Evolutionary conservation across 768 basidiomycete genomes (phyloP).

Genomic region (Lentinula edodes): DNA sequence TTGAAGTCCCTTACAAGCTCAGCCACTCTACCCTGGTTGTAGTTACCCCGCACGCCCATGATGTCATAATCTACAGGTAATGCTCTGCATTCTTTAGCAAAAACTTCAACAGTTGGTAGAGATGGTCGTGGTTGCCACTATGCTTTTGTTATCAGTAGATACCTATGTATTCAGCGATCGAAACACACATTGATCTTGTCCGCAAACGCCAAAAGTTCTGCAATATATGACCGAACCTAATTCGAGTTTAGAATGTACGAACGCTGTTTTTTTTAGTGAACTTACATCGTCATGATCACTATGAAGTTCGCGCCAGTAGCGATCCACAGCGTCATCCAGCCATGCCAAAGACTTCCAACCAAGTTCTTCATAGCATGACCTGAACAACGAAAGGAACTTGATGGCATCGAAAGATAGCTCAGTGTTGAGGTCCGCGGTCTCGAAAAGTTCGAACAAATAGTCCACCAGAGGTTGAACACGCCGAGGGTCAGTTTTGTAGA

Average conservation of each 20-base stretch:
- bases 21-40: constrained; percentile 52
- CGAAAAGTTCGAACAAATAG: constrained; percentile 59
- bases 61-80: constrained; percentile 58
- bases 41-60: constrained; percentile 65
- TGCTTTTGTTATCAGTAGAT: neutral
- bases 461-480: constrained; percentile 76
- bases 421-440: constrained; percentile 67
- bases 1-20: constrained; percentile 62
- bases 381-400: constrained; percentile 62
- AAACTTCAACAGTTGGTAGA: constrained; percentile 50
- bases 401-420: constrained; percentile 81
- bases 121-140: constrained; percentile 67
- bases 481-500: constrained; percentile 78
- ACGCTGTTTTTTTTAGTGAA: constrained; percentile 8
- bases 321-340: constrained; percentile 60
- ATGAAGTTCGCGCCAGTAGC: constrained; percentile 65
- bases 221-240: constrained; percentile 71
- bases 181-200: constrained; percentile 61
- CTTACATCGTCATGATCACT: constrained; percentile 78
- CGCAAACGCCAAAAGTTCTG: constrained; percentile 67
- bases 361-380: constrained; percentile 67
- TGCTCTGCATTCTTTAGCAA: constrained; percentile 63
- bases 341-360: constrained; percentile 80
- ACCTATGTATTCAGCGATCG: neutral
- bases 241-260: neutral